Percentiles rank a stretch among this genome's conserved stretches.
These are phyloP conservation scores for Trichoderma koningiopsis DNA, from an alignment of 2,329 filamentous ascomycete genomes.

Conservation along the genomic window DNA sequence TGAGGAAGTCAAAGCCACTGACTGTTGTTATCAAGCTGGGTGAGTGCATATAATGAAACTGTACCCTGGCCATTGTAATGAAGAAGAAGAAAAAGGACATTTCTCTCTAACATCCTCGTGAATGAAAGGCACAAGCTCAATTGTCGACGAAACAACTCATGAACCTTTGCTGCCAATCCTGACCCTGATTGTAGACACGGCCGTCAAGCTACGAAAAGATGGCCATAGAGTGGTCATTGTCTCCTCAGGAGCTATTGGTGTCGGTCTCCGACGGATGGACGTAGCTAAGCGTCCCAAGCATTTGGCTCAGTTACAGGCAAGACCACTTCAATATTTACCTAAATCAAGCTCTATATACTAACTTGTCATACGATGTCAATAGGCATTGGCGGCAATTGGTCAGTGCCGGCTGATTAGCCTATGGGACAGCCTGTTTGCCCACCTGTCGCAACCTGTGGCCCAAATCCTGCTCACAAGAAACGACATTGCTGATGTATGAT, in stretches of 20 bases:
- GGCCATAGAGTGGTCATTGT: conserved; percentile 95
- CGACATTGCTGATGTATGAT: conserved; percentile 85
- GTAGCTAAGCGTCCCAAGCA: conserved; percentile 85
- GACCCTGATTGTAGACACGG: conserved; percentile 91
- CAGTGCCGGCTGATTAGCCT: conserved; percentile 94
- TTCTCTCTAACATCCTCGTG: background rate
- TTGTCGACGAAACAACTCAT: conserved; percentile 93
- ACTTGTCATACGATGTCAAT: background rate
- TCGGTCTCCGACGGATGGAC: conserved; percentile 88
- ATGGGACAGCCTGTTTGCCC: conserved; percentile 90
- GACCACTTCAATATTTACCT: background rate
- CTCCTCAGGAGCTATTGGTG: conserved; percentile 94
- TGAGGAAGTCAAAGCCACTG: conserved; percentile 60
- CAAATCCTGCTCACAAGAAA: conserved; percentile 93
- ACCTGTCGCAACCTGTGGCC: conserved; percentile 86
- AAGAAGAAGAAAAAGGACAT: background rate
- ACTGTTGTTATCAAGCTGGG: conserved; percentile 83
- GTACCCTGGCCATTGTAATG: background rate
- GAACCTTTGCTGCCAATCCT: conserved; percentile 90
- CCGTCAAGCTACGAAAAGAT: conserved; percentile 81
- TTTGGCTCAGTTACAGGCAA: conserved; percentile 80
- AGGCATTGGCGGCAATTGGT: conserved; percentile 91
- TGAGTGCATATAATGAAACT: conserved; percentile 46
- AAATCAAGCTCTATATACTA: background rate
- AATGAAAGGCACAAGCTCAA: conserved; percentile 91